These are phyloP conservation scores for Diaporthe sp. DNA, from an alignment of 2,329 filamentous ascomycete species.

Conservation along the genomic window DNA sequence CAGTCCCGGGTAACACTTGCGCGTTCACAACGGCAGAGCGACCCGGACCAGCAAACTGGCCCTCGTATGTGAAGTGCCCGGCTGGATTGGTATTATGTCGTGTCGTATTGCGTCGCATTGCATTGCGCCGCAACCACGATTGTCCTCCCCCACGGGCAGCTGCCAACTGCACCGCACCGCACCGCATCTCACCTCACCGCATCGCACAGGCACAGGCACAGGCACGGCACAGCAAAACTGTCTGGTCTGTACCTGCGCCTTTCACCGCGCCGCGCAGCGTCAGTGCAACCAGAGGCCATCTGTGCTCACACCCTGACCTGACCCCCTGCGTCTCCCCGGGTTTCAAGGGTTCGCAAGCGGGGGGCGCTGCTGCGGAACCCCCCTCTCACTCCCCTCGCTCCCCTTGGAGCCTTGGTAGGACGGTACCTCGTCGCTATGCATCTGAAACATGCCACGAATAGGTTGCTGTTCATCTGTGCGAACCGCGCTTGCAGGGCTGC, in stretches of 20 bases:
- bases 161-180: slow-evolving; percentile 9
- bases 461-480: slow-evolving; percentile 33
- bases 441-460: slow-evolving; percentile 35
- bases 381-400: not conserved
- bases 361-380: slow-evolving; percentile 27
- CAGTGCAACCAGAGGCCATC: slow-evolving; percentile 16
- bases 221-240: not conserved
- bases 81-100: not conserved
- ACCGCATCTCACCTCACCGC: not conserved
- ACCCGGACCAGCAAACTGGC: slow-evolving; percentile 8
- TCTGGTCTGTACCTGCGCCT: not conserved
- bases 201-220: not conserved
- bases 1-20: slow-evolving; percentile 1
- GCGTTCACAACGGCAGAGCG: not conserved
- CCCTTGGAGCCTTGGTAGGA: slow-evolving; percentile 10
- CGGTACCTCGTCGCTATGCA: slow-evolving; percentile 23
- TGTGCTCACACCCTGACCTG: slow-evolving; percentile 16
- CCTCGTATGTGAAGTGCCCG: not conserved
- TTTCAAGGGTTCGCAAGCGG: slow-evolving; percentile 31
- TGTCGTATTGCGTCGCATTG: not conserved
- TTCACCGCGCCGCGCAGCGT: not conserved
- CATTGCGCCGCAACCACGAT: not conserved
- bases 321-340: slow-evolving; percentile 33
- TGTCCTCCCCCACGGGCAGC: slow-evolving; percentile 5
- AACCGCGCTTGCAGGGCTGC: slow-evolving; percentile 37